phyloP scores from a whole-genome alignment of 257 asterid species.

The Solanum boliviense region DNA sequence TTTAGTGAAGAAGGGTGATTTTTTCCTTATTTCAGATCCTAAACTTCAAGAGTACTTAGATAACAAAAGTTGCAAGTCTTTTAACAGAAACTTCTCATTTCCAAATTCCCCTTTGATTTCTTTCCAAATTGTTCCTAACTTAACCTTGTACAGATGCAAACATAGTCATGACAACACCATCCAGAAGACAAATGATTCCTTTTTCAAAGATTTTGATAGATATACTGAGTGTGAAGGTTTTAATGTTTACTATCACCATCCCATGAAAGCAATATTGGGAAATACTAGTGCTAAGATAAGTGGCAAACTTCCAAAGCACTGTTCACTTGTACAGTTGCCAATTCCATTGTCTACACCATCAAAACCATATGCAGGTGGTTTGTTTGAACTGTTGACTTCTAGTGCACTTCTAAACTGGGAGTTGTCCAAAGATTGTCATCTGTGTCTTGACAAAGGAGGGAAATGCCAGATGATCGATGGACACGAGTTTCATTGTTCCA shows the following conservation, averaged over 20 bases:
- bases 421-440: slow-evolving; percentile 17
- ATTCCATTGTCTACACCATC: not conserved
- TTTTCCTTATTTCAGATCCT: not conserved
- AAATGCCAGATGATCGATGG: not conserved
- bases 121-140: not conserved
- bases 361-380: not conserved
- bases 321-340: slow-evolving; percentile 16
- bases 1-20: not conserved
- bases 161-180: not conserved
- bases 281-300: not conserved
- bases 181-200: not conserved
- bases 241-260: not conserved
- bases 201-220: not conserved
- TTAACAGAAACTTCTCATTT: not conserved
- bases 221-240: not conserved
- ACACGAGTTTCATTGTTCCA: not conserved
- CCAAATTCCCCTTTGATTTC: not conserved
- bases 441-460: slow-evolving; percentile 23
- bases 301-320: not conserved
- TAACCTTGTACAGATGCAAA: not conserved
- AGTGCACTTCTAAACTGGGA: slow-evolving; percentile 17
- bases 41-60: not conserved
- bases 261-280: not conserved
- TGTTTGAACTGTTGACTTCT: slow-evolving; percentile 4
- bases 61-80: not conserved